phyloP scores from a whole-genome alignment of 805 yeast species.

The Debaryomyces tyrocola region DNA sequence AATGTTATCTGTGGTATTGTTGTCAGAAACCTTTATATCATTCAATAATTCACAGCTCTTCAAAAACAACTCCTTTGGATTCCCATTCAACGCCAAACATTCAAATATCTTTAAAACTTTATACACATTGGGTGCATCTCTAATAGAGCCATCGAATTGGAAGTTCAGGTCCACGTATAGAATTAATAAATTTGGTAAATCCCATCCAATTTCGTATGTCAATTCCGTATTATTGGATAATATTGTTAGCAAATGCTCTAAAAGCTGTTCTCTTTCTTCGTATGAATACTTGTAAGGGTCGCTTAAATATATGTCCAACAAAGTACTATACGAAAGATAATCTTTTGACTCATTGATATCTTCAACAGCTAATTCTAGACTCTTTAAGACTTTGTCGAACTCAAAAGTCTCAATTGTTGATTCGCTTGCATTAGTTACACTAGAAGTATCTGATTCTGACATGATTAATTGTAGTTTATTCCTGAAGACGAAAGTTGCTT shows the following conservation, averaged over 20 bases:
- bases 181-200: conserved; percentile 70
- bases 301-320: conserved; percentile 59
- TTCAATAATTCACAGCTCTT: conserved; percentile 66
- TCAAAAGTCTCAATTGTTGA: conserved; percentile 22
- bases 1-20: conserved; percentile 8
- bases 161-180: conserved; percentile 47
- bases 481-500: no score
- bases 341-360: conserved; percentile 52
- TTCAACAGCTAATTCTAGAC: conserved; percentile 28
- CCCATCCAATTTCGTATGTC: conserved; percentile 83
- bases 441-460: conserved; percentile 19
- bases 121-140: conserved; percentile 41
- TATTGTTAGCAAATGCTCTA: conserved; percentile 45
- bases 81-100: conserved; percentile 65
- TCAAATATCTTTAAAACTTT: conserved; percentile 53
- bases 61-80: conserved; percentile 77
- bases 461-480: conserved; percentile 4
- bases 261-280: conserved; percentile 51
- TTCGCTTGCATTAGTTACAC: conserved; percentile 12
- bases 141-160: conserved; percentile 24
- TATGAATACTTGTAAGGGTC: conserved; percentile 46
- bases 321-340: conserved; percentile 69
- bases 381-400: conserved; percentile 26
- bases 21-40: conserved; percentile 26
- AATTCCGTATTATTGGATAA: conserved; percentile 48